A percentile compares a stretch with the other conserved stretches of the same genome.
Evolutionary conservation across 1,139 yeast species (phyloP).

Genomic region (Debaryomyces coudertii): DNA sequence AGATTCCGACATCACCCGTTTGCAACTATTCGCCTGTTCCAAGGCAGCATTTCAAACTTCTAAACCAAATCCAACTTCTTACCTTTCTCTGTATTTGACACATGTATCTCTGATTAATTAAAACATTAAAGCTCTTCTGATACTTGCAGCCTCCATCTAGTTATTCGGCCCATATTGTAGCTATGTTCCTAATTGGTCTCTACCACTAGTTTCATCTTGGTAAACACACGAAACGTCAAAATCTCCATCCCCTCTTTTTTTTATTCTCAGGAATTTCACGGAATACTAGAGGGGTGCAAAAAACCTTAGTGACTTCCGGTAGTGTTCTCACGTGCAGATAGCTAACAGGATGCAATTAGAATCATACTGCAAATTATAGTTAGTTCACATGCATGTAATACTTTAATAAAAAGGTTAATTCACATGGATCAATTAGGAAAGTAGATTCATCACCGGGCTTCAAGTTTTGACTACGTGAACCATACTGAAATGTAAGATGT

Average conservation of each 20-base stretch:
- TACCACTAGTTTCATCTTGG: not conserved
- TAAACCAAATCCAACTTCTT: not conserved
- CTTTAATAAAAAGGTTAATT: not conserved
- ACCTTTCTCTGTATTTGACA: not conserved
- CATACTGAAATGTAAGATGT: not conserved
- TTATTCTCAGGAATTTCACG: slow-evolving; percentile 1
- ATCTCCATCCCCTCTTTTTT: slow-evolving; percentile 1
- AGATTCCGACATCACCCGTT: slow-evolving; percentile 8
- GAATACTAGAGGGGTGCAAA: slow-evolving; percentile 7
- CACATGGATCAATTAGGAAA: not conserved
- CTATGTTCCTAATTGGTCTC: not conserved
- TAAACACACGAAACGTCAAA: not conserved
- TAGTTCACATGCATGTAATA: not conserved
- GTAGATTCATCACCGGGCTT: not conserved
- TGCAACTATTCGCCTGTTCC: not conserved
- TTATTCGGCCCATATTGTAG: not conserved
- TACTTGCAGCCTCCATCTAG: not conserved
- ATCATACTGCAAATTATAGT: not conserved
- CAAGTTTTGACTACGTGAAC: not conserved
- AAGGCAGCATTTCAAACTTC: not conserved
- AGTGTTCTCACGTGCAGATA: not conserved
- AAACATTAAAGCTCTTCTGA: too few relatives aligned
- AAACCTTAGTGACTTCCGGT: slow-evolving; percentile 1
- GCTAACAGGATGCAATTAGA: not conserved
- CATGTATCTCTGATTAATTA: too few relatives aligned